Evolutionary conservation across 345 rosid species (phyloP).

Genomic region (Corchorus olitorius): DNA sequence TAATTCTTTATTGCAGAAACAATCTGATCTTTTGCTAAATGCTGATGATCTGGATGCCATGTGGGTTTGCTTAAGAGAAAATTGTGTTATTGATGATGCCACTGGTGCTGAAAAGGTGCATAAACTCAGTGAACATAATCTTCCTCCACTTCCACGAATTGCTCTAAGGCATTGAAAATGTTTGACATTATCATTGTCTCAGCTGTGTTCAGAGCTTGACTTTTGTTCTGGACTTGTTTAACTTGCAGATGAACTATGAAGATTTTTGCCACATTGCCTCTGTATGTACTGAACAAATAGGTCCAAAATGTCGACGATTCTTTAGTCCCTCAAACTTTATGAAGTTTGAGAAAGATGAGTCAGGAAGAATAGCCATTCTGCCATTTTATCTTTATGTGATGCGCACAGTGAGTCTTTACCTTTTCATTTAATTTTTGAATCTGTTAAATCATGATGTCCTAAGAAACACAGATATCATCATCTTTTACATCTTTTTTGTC

Average conservation of each 20-base stretch:
- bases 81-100: constrained; percentile 97
- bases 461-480: background rate
- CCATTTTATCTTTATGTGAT: constrained; percentile 98
- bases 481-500: background rate
- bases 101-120: constrained; percentile 98
- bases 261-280: constrained; percentile 99
- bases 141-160: background rate
- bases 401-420: constrained; percentile 79
- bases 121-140: background rate
- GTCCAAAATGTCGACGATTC: constrained; percentile 94
- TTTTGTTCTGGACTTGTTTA: background rate
- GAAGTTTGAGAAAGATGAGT: constrained; percentile 99
- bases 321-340: constrained; percentile 98
- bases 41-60: constrained; percentile 98
- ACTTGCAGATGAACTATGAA: constrained; percentile 92
- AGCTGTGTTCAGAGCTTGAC: constrained; percentile 2
- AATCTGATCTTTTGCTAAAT: constrained; percentile 90
- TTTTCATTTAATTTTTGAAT: background rate
- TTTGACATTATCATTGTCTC: background rate
- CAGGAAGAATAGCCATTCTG: constrained; percentile 96
- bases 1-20: constrained; percentile 67
- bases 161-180: background rate
- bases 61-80: constrained; percentile 99
- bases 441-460: background rate
- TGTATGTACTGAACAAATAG: constrained; percentile 95